Percentiles rank a stretch among this genome's conserved stretches.
These are phyloP conservation scores for Trichosporon sp. DNA, from an alignment of 1,284 basidiomycete species.

Conservation along the genomic window DNA sequence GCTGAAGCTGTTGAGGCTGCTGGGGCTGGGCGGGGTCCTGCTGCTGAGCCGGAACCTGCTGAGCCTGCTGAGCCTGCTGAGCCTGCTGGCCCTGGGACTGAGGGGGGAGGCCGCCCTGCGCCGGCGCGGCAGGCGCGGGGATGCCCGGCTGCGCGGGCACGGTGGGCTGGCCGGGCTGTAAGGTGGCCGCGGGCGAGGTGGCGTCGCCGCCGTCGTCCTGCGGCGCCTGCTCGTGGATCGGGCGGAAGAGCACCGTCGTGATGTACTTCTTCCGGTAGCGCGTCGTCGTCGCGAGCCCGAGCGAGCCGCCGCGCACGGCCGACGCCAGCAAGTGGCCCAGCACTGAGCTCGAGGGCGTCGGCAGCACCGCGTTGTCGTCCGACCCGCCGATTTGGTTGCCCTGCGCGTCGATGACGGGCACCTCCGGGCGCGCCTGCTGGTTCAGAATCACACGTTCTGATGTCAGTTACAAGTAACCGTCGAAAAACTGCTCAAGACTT, in stretches of 20 bases:
- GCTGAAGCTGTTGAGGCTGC: neutral
- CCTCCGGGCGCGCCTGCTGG: conserved; percentile 47
- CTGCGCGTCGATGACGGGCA: conserved; percentile 25
- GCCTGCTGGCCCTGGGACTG: neutral
- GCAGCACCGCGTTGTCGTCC: conserved; percentile 89
- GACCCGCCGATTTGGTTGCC: conserved; percentile 33
- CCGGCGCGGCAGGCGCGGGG: neutral
- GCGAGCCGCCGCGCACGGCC: conserved; percentile 81
- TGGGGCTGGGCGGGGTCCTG: neutral
- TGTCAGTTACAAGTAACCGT: neutral
- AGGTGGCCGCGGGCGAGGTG: neutral
- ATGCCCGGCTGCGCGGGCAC: neutral
- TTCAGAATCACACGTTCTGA: conserved; percentile 75
- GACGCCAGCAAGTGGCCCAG: conserved; percentile 86
- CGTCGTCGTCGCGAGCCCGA: conserved; percentile 90
- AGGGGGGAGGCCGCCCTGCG: neutral
- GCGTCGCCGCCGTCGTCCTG: neutral
- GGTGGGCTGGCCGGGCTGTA: neutral
- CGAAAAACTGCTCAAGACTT: neutral
- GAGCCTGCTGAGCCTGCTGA: neutral
- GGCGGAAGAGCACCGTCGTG: conserved; percentile 59
- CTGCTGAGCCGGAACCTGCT: neutral
- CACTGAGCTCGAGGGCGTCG: conserved; percentile 68
- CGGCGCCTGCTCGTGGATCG: neutral
- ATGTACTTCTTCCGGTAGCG: conserved; percentile 88